phyloP scores from a whole-genome alignment of 1,139 yeast species.

The Kurtzmaniella quercitrusa region DNA sequence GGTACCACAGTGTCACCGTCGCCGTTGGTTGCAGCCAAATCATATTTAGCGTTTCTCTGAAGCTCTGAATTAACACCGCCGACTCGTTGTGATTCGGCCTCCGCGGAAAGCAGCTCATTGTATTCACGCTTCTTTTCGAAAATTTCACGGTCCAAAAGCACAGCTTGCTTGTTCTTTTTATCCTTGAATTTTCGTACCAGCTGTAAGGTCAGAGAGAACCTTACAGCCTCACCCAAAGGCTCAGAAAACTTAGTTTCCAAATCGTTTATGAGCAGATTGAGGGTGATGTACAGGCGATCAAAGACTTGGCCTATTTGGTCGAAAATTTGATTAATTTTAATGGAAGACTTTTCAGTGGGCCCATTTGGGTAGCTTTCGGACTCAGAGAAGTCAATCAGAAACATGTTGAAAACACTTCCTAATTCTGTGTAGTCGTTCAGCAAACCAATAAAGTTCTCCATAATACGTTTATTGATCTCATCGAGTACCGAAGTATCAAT shows the following conservation, averaged over 20 bases:
- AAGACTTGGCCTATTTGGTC: conserved; percentile 80
- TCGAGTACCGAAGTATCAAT: conserved; percentile 50
- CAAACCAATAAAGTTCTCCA: conserved; percentile 60
- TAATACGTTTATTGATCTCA: conserved; percentile 60
- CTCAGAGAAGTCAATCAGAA: conserved; percentile 58
- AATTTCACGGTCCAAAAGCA: conserved; percentile 53
- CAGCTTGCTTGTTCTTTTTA: conserved; percentile 65
- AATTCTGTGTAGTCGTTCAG: conserved; percentile 66
- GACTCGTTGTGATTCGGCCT: conserved; percentile 35
- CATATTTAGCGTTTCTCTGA: conserved; percentile 26
- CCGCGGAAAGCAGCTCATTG: conserved; percentile 37
- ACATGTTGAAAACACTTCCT: conserved; percentile 69
- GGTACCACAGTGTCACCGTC: conserved; percentile 8
- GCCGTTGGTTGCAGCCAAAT: conserved; percentile 15
- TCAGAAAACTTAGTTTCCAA: conserved; percentile 75
- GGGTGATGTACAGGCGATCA: conserved; percentile 65
- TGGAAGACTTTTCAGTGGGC: conserved; percentile 13
- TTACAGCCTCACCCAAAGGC: conserved; percentile 79
- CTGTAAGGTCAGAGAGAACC: conserved; percentile 65
- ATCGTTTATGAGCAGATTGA: conserved; percentile 64
- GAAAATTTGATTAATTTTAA: conserved; percentile 36
- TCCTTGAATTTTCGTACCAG: conserved; percentile 66
- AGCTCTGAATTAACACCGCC: conserved; percentile 29
- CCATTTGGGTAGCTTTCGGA: conserved; percentile 13
- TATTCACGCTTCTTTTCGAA: conserved; percentile 42